A percentile compares a stretch with the other conserved stretches of the same genome.
Conservation (phyloP, 2,329 filamentous ascomycete species). For the Cryphonectria carpinicola region DNA sequence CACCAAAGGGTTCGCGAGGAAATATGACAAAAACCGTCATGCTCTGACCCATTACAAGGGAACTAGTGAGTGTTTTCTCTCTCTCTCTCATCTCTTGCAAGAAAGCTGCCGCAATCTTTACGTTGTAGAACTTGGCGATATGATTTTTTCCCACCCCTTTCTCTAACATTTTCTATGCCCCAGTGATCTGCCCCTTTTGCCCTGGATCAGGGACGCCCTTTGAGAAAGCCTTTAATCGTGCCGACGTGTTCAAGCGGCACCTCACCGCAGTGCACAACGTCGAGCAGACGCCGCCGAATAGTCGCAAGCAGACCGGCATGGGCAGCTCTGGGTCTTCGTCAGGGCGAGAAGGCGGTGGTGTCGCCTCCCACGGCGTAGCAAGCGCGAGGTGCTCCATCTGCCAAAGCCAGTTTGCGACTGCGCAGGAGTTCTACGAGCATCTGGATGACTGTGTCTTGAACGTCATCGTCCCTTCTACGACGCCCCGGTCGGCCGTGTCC, state of each 20-base stretch:
- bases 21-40: constrained; percentile 98
- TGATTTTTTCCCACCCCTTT: too few relatives aligned
- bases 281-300: constrained; percentile 91
- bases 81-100: not conserved
- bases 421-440: constrained; percentile 98
- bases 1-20: constrained; percentile 89
- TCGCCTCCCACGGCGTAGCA: constrained; percentile 39
- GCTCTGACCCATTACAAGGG: constrained; percentile 97
- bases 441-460: constrained; percentile 70
- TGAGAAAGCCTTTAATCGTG: constrained; percentile 95
- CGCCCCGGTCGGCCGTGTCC: constrained; percentile 37
- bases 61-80: constrained; percentile 47
- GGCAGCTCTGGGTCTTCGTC: constrained; percentile 14
- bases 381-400: constrained; percentile 93
- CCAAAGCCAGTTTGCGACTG: constrained; percentile 74
- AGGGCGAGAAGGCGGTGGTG: constrained; percentile 8
- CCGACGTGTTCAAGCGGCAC: constrained; percentile 96
- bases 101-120: too few relatives aligned
- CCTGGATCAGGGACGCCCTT: constrained; percentile 83
- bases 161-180: constrained; percentile 41
- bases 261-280: constrained; percentile 91
- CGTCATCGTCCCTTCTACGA: constrained; percentile 56
- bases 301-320: constrained; percentile 62
- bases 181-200: constrained; percentile 91
- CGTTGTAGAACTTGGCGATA: not conserved